phyloP scores from a whole-genome alignment of 2,329 filamentous ascomycete genomes.

The Neofusicoccum sp. region DNA sequence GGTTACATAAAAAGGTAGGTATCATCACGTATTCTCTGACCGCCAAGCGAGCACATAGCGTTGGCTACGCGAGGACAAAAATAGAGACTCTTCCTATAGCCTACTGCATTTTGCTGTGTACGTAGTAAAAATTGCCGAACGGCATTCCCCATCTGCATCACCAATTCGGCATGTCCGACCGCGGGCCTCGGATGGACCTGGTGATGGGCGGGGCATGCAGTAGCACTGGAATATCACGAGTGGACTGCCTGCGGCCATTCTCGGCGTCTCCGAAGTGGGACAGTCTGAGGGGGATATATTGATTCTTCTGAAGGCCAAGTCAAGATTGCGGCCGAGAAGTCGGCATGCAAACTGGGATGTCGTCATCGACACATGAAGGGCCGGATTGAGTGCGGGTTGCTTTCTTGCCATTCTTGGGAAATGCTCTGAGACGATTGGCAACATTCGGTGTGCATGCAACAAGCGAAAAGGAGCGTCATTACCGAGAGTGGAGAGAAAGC shows the following conservation, averaged over 20 bases:
- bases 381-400: no score
- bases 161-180: neutral
- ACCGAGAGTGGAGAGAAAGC: neutral
- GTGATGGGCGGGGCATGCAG: constrained; percentile 3
- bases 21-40: constrained; percentile 17
- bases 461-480: neutral
- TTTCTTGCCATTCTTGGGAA: no score
- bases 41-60: constrained; percentile 7
- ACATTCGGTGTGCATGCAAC: no score
- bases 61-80: neutral
- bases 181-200: neutral
- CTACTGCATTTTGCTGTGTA: neutral
- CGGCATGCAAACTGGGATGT: no score
- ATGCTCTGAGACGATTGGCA: neutral
- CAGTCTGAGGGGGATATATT: neutral
- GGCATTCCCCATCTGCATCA: neutral
- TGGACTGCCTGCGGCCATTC: neutral
- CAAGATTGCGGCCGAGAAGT: no score
- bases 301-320: no score
- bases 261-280: constrained; percentile 9
- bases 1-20: constrained; percentile 13
- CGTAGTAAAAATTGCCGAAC: neutral
- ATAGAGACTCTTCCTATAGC: constrained; percentile 8
- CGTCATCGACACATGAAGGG: no score
- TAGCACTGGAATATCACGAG: neutral